Conservation (phyloP, 208 protist species). For the Giardia muris region DNA sequence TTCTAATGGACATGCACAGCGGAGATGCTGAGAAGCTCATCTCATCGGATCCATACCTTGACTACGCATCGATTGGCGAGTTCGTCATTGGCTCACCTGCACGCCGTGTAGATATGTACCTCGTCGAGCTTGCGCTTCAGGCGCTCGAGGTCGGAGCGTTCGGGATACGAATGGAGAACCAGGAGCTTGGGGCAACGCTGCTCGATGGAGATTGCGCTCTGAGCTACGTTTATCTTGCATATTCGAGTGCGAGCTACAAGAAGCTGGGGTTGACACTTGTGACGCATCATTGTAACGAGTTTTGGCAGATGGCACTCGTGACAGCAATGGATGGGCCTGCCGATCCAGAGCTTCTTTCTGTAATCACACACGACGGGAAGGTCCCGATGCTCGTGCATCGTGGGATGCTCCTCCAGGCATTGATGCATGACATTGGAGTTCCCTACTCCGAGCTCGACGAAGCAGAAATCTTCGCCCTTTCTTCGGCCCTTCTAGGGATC, state of each 20-base stretch:
- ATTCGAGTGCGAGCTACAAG: not conserved
- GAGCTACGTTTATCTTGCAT: not conserved
- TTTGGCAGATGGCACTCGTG: not conserved
- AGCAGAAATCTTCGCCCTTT: conserved; percentile 88
- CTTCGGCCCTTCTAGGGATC: conserved; percentile 39
- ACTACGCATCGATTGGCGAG: conserved; percentile 70
- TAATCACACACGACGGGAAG: conserved; percentile 80
- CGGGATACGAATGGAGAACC: conserved; percentile 65
- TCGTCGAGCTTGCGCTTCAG: conserved; percentile 75
- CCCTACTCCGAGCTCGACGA: conserved; percentile 84
- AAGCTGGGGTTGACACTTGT: not conserved
- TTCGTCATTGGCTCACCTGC: conserved; percentile 97
- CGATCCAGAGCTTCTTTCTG: conserved; percentile 70
- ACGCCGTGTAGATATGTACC: conserved; percentile 82
- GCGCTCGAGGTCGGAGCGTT: conserved; percentile 77
- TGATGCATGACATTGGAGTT: conserved; percentile 86
- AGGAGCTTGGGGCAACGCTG: not conserved
- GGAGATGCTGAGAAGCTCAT: conserved; percentile 80
- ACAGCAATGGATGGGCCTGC: conserved; percentile 35
- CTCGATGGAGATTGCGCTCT: not conserved
- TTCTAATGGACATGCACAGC: conserved; percentile 91
- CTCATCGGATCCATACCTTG: conserved; percentile 80
- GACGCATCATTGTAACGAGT: not conserved
- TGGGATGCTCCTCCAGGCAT: conserved; percentile 67
- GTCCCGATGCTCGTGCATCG: conserved; percentile 84